These are phyloP conservation scores for Rhizophora mangle DNA, from an alignment of 345 rosid genomes.

Conservation along the genomic window DNA sequence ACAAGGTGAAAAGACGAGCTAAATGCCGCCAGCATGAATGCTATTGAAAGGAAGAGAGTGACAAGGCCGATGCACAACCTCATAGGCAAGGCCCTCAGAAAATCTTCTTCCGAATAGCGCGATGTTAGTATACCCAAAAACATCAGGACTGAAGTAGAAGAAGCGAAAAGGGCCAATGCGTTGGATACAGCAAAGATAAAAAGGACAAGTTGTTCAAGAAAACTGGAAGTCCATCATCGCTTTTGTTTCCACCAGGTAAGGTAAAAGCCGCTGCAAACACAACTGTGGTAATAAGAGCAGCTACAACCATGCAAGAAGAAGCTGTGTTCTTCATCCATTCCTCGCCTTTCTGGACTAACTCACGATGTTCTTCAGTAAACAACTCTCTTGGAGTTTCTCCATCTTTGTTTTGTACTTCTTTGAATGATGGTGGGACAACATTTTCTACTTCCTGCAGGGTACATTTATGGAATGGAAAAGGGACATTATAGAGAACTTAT, in stretches of 20 bases:
- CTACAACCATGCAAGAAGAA: constrained; percentile 9
- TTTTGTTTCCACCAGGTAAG: constrained; percentile 8
- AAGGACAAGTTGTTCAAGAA: background rate
- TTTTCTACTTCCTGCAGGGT: constrained; percentile 18
- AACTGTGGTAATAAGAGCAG: constrained; percentile 17
- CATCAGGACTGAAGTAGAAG: constrained; percentile 12
- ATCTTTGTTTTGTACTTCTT: background rate
- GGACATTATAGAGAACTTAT: no score
- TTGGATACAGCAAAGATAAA: constrained; percentile 6
- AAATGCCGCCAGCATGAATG: no score
- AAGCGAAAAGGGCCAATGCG: constrained; percentile 11
- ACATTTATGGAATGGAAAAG: background rate
- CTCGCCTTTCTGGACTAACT: constrained; percentile 13
- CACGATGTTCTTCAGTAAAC: constrained; percentile 4
- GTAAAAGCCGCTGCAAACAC: constrained; percentile 21
- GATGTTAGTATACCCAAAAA: constrained; percentile 23
- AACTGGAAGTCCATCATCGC: constrained; percentile 2
- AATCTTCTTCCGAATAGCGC: constrained; percentile 18
- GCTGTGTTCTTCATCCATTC: constrained; percentile 27
- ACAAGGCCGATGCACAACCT: constrained; percentile 17
- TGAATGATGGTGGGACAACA: constrained; percentile 10
- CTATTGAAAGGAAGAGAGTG: background rate
- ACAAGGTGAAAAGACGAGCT: background rate
- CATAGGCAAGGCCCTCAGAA: constrained; percentile 11
- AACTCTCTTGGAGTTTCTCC: constrained; percentile 8